Conservation (phyloP, 257 asterid species). For the Lantana camara region DNA sequence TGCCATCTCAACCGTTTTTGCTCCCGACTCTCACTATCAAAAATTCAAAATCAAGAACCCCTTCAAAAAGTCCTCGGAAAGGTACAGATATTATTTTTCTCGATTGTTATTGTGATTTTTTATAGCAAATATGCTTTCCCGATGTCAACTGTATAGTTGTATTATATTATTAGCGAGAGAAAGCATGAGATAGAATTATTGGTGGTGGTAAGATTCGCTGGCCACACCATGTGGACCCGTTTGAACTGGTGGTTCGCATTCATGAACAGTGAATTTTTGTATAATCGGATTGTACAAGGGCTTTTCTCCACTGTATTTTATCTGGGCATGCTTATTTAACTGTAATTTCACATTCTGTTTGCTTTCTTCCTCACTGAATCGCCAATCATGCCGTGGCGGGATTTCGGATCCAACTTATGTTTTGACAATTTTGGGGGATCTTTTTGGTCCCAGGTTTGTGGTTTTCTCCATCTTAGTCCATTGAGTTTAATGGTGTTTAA, state of each 20-base stretch:
- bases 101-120: too few species aligned
- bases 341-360: not conserved
- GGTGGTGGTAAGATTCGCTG: too few species aligned
- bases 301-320: not conserved
- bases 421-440: conserved; percentile 37
- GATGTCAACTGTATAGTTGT: too few species aligned
- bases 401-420: conserved; percentile 38
- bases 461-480: not conserved
- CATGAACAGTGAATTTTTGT: conserved; percentile 15
- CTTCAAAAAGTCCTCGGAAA: conserved; percentile 5
- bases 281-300: not conserved
- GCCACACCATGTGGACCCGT: too few species aligned
- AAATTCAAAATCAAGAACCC: too few species aligned
- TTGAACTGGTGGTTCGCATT: conserved; percentile 7
- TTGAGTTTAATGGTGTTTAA: not conserved
- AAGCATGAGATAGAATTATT: too few species aligned
- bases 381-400: conserved; percentile 44
- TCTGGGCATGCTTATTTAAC: conserved; percentile 26
- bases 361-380: conserved; percentile 12
- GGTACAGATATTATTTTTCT: not conserved
- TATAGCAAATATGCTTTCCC: too few species aligned
- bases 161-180: too few species aligned
- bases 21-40: not conserved
- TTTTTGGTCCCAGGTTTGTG: conserved; percentile 41
- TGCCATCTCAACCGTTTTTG: not conserved